Base-by-base conservation (phyloP, 2,329 filamentous ascomycete species). In the Truncatella angustata region DNA sequence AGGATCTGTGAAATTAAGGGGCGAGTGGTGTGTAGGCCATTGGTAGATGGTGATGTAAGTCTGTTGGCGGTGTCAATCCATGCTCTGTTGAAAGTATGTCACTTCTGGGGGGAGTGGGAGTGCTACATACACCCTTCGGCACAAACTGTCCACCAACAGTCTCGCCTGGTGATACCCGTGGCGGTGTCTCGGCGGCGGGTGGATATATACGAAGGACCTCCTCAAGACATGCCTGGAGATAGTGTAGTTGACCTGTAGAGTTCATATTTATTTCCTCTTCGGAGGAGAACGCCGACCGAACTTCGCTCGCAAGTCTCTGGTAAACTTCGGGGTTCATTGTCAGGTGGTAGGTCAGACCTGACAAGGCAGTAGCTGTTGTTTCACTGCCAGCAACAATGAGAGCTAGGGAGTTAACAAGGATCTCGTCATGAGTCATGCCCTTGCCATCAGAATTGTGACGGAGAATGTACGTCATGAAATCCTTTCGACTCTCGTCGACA, bases 31-130 rank as follows among this genome's bases (percentile, higher is more conserved):
- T 7, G 53, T 42, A 16, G 69, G 60, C 60, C 73, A 78, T 2
- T 73, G 66, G 37, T 73, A 68, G 11, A 62, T 66, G 0, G 70
- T 70, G n/a, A 78, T 65, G 53, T 30, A 30, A 12, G 44, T 20
- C 28, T 47, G n/a, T 28, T 16, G n/a, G 5, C 4, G 23, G 9
- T 39, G 21, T 26, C 21, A 45, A 16, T n/a, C 23, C 10, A 28
- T 45, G 23, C 14, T 32, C 21, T n/a, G n/a, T n/a, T n/a, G n/a
- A n/a, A 14, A 5, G 2, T 21, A n/a, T 45, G 5, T 4, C 23
- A 28, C 23, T 28, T 12, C 10, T n/a, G 14, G 9, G 18, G 7
- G 7, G 28, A 32, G 28, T 32, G 7, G 7, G 28, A 14, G 28
- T 7, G 28, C 7, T 44, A 44, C 76, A 70, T n/a, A 49, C 45